phyloP scores from a whole-genome alignment of 768 basidiomycete genomes.

The Leccinellum rugosiceps region DNA sequence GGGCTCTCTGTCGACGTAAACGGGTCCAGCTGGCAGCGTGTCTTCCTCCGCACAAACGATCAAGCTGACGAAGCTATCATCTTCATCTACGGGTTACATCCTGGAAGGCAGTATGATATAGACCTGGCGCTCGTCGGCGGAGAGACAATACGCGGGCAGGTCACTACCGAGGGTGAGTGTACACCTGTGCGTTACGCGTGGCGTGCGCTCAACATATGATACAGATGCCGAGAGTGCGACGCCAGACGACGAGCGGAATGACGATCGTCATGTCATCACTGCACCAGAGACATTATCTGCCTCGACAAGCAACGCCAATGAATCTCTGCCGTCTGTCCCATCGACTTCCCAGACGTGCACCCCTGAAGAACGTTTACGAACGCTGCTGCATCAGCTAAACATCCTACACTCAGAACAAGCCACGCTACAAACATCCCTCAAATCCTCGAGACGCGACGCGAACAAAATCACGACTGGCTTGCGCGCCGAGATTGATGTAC shows the following conservation, averaged over 20 bases:
- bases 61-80: conserved; percentile 85
- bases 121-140: conserved; percentile 72
- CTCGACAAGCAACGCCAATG: conserved; percentile 27
- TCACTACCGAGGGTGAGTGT: conserved; percentile 61
- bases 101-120: conserved; percentile 87
- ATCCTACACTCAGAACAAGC: conserved; percentile 65
- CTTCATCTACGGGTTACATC: conserved; percentile 85
- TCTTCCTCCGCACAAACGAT: conserved; percentile 77
- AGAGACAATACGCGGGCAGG: conserved; percentile 58
- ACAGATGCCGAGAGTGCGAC: conserved; percentile 22
- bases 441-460: conserved; percentile 72
- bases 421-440: conserved; percentile 64
- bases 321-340: conserved; percentile 15
- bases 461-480: conserved; percentile 82
- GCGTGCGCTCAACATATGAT: conserved; percentile 2
- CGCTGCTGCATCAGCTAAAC: conserved; percentile 67
- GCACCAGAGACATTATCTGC: conserved; percentile 16
- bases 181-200: conserved; percentile 9
- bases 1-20: conserved; percentile 82
- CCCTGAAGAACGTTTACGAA: conserved; percentile 62
- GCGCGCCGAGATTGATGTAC: conserved; percentile 77
- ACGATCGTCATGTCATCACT: conserved; percentile 12
- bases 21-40: conserved; percentile 71
- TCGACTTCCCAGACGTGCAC: conserved; percentile 36
- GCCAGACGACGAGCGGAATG: conserved; percentile 22